Evolutionary conservation across 106 monocot genomes (phyloP).

Genomic region (Acorus calamus): DNA sequence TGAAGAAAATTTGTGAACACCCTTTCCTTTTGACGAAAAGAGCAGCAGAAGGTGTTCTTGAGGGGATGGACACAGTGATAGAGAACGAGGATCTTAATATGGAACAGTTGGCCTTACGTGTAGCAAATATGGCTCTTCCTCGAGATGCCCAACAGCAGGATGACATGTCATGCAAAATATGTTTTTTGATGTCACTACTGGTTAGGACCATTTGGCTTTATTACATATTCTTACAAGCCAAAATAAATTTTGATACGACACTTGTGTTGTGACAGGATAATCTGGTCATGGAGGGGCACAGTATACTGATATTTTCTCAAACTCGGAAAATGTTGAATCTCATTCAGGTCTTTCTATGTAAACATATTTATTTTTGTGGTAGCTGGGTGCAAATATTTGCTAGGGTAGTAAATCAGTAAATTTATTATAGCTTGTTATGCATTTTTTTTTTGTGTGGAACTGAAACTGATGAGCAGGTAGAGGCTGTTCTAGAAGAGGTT

Average conservation of each 20-base stretch:
- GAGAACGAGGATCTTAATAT: slow-evolving; percentile 66
- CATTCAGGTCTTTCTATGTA: slow-evolving; percentile 51
- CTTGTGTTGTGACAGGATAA: slow-evolving; percentile 41
- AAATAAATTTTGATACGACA: no score
- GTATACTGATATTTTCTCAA: slow-evolving; percentile 88
- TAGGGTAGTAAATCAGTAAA: not conserved
- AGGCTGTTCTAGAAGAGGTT: no score
- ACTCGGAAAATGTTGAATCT: slow-evolving; percentile 97
- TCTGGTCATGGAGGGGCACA: slow-evolving; percentile 60
- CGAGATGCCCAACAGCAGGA: slow-evolving; percentile 31
- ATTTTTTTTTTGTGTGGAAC: not conserved
- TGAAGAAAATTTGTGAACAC: slow-evolving; percentile 99
- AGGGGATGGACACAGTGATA: slow-evolving; percentile 83
- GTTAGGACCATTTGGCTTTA: slow-evolving; percentile 26
- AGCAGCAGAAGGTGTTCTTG: slow-evolving; percentile 87
- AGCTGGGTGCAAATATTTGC: no score
- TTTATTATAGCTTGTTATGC: not conserved
- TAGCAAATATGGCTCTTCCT: slow-evolving; percentile 43
- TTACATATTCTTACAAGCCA: no score
- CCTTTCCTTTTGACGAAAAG: slow-evolving; percentile 80
- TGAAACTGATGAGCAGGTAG: no score
- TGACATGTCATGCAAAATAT: slow-evolving; percentile 79
- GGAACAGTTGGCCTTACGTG: slow-evolving; percentile 65
- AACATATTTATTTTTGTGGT: slow-evolving; percentile 1
- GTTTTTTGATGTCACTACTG: slow-evolving; percentile 70